Evolutionary conservation across 169 alveolate genomes (phyloP), one percentile per base, ranked within the genome.

Genomic region (Neospora caninum): DNA sequence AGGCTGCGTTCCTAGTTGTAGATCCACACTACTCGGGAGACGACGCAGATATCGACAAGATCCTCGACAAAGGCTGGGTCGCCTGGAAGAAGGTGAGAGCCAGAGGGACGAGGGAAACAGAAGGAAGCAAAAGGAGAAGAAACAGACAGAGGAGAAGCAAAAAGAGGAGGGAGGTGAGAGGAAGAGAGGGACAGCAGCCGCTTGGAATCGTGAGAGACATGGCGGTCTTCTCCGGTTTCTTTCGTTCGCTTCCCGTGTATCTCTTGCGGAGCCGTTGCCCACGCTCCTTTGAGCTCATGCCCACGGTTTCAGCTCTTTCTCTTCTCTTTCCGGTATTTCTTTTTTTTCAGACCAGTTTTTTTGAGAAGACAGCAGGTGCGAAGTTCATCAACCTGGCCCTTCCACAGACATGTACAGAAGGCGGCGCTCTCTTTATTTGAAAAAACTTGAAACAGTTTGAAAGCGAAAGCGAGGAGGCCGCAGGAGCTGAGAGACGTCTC

Each of bases 61-160:
- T 73, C 84, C 84, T 73, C 43, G 84, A 31, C 39, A 36, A 73
- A 27, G 43, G 43, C 43, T 73, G 84, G 84, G 25, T 73, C 20
- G 84, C 43, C 49, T 73, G 84, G 84, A 73, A 73, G 42, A 73
- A 73, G 42, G 84, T 73, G 42, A n/a, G 84, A 4, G 20, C 84
- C 1, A 43, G 20, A 73, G 9, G 9, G n/a, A 73, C 49, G 42
- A 18, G 16, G 42, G n/a, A 73, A 73, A 73, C 1, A 36, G 42
- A 73, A 73, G 43, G 25, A 13, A n/a, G 18, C 4, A 43, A 73
- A 73, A 43, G 27, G 45, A n/a, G 27, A n/a, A 36, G 42, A n/a
- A 73, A 73, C 49, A 31, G 27, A n/a, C 45, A 73, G 31, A 18
- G 84, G 42, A n/a, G 84, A 73, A n/a, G 84, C 16, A 36, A 18